Evolutionary conservation across 2,329 filamentous ascomycete genomes (phyloP).

Genomic region (Aureobasidium subglaciale): DNA sequence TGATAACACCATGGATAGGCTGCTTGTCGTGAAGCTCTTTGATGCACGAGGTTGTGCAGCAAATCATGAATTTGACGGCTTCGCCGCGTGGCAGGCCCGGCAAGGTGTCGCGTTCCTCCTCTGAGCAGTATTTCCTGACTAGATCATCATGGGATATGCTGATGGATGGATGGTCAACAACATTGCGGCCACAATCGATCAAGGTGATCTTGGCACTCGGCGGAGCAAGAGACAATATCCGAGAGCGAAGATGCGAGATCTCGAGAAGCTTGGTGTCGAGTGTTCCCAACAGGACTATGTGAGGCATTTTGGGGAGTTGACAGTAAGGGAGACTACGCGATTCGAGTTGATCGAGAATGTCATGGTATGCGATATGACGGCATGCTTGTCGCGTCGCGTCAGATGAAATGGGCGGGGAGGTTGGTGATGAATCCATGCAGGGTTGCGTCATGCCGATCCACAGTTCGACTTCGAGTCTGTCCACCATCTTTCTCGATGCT

Average conservation of each 20-base stretch:
- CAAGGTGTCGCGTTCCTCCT: slow-evolving; percentile 20
- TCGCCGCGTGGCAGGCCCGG: slow-evolving; percentile 44
- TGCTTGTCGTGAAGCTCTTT: slow-evolving; percentile 39
- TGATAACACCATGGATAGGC: slow-evolving; percentile 50
- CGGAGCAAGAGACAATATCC: slow-evolving; percentile 29
- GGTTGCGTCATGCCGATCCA: slow-evolving; percentile 10
- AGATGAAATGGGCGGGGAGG: slow-evolving; percentile 3
- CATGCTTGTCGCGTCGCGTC: neutral
- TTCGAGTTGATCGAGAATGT: neutral
- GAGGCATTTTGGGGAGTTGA: slow-evolving; percentile 24
- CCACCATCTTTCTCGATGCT: neutral
- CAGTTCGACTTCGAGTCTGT: neutral
- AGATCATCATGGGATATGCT: slow-evolving; percentile 40
- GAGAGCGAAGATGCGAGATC: slow-evolving; percentile 47
- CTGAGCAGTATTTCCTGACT: slow-evolving; percentile 28
- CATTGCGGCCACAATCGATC: slow-evolving; percentile 50
- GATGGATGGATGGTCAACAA: slow-evolving; percentile 40
- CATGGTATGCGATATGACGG: neutral
- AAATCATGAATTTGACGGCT: slow-evolving; percentile 51
- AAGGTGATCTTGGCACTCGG: slow-evolving; percentile 36
- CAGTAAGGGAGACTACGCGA: neutral
- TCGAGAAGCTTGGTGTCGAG: slow-evolving; percentile 59
- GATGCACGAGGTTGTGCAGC: slow-evolving; percentile 40
- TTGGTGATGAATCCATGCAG: slow-evolving; percentile 5
- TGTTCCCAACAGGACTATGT: slow-evolving; percentile 53